Base-by-base conservation (phyloP, 768 basidiomycete species). In the Leccinum fibrillosum region DNA sequence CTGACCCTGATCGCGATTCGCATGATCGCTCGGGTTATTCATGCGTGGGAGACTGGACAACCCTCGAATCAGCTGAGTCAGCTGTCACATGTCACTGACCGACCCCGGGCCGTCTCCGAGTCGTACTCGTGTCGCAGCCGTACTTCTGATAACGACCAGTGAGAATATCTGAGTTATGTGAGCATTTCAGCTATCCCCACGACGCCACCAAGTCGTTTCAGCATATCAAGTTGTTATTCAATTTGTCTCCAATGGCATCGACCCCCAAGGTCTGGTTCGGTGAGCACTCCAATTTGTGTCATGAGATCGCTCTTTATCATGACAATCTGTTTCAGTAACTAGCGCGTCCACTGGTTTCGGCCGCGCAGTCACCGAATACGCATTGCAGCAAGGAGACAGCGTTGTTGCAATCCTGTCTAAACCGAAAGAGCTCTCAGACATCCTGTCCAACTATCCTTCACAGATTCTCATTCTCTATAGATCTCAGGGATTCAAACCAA, bases 331-430 rank as follows among this genome's bases (percentile, higher is more conserved):
- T 28, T 52, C 55, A 78, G 80, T 79, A 23, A 79, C 76, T 7
- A 76, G 80, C 25, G 66, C 76, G 9, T 76, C 74, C 6, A 48
- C 73, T 11, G 77, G 77, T 30, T 69, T 80, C 35, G 80, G 78
- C 17, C 73, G 69, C 5, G 56, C 63, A 10, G 66, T 76, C 30
- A 69, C 68, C 15, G 74, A 78, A 58, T 34, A 59, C 11, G 75
- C 68, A 44, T 68, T 81, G 25, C 56, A 57, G 17, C 67, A 66
- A 7, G 79, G 80, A 44, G 78, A 78, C 55, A 74, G 53, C 10
- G 77, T 72, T 49, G 70, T 78, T 49, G 80, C 81, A 7, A 78
- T 78, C 19, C 60, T 77, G 34, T 76, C 78, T 52, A 70, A 68
- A 54, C 55, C 61, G 1, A 63, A 56, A 7, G 63, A 53, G 9